Base-by-base conservation (phyloP, 805 yeast species). In the Cyberlindnera mycetangii region DNA sequence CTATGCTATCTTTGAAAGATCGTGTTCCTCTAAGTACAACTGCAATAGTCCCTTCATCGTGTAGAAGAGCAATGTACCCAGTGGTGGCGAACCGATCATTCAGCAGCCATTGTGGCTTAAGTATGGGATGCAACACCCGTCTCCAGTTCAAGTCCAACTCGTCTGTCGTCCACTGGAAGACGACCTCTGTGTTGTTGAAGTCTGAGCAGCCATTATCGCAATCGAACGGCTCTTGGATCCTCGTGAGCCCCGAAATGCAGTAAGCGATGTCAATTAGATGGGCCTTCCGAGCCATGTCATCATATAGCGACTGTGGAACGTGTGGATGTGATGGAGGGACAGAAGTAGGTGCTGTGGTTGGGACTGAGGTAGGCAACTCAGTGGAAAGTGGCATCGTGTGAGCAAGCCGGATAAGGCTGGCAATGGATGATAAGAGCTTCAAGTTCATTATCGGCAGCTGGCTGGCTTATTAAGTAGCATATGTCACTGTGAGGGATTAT, bases 201-300 rank as follows among this genome's bases (percentile, higher is more conserved):
- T 42, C 44, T 6, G 41, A 47, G 33, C 64, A 59, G 12, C 32
- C 47, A 32, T 51, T 52, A n/a, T 58, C 59, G 32, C 64, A 59
- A 2, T 38, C 18, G 17, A 58, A 59, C 1, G 64, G 64, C 5
- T 44, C 38, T 4, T 41, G 24, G 4, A 59, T 58, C 16, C 37
- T 33, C 0, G 56, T 37, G 4, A 52, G 21, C 3, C 56, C 53
- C 1, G 64, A 56, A 1, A 59, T 51, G 31, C 64, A 59, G 34
- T 58, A 58, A 39, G 61, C 51, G 14, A 59, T 54, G 27, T 59
- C 62, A 19, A 56, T 57, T 12, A 59, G 21, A 39, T 55, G 57
- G 0, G 62, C 58, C 24, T 40, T 42, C 7, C 19, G 31, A 6
- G 42, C 31, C 7, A 58, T 41, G 3, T 48, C 37, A 16, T 47